Base-by-base conservation (phyloP, 441 rosid species). In the Eutrema salsugineum region DNA sequence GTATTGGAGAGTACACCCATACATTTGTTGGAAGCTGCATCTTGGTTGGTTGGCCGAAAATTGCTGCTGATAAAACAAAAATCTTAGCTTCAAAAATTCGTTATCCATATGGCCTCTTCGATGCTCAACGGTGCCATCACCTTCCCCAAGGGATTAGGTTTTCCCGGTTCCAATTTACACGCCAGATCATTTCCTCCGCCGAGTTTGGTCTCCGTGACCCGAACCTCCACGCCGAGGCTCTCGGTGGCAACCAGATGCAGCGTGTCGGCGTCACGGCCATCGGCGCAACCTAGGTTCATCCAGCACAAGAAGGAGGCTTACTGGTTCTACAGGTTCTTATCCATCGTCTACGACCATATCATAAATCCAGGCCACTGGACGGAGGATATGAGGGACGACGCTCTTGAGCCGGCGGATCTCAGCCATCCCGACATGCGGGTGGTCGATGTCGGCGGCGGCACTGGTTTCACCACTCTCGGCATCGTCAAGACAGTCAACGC, bases 241-340 rank as follows among this genome's bases (percentile, higher is more conserved):
- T 42, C 79, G 0, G 43, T 71, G 30, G 68, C 87, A 1, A 77
- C 87, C 11, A 92, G 78, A 27, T 88, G 96, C 80, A 86, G 86
- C 68, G 50, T 84, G 15, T 88, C 99, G 17, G 75, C 94, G 14
- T 80, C 99, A 5, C 81, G 97, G 68, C 96, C 99, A 35, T 84
- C 99, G 53, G 87, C 96, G n/a, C 97, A 92, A 78, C 98, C 97
- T 8, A 80, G 98, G 85, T 95, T 95, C 78, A 91, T 95, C 24
- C 99, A 95, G 70, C 98, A 95, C 89, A 95, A 95, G 76, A 89
- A 88, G 62, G 99, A 95, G 81, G 99, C 99, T 16, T 89, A 90
- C 86, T 91, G 95, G 97, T 95, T 95, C 84, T 95, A 95, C 75
- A 86, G 99, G 72, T 92, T 92, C 77, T 80, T 95, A 12, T 95